Base-by-base conservation (phyloP, 163 green algal genomes). In the Botryococcus braunii region DNA sequence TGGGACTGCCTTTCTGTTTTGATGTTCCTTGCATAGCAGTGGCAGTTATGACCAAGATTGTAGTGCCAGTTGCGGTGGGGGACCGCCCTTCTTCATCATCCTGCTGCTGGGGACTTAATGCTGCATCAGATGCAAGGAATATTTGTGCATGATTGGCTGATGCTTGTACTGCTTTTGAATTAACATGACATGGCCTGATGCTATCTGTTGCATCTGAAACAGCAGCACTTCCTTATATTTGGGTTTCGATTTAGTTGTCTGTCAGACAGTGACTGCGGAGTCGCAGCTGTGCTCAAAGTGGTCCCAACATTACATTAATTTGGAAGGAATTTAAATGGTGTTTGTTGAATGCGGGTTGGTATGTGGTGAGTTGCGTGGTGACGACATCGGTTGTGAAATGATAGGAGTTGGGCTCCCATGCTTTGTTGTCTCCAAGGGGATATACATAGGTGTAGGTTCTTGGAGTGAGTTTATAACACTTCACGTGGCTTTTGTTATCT, bases 401-500 rank as follows among this genome's bases (percentile, higher is more conserved):
- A 11, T 17, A 23, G n/a, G 21, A n/a, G 25, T 62, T 62, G 23
- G 32, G 55, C 17, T 55, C 55, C 55, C n/a, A n/a, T n/a, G n/a
- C n/a, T n/a, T n/a, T n/a, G n/a, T n/a, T n/a, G n/a, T n/a, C n/a
- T n/a, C n/a, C n/a, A n/a, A n/a, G n/a, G n/a, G n/a, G n/a, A n/a
- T n/a, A n/a, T 38, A n/a, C 55, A 62, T 32, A 62, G 21, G 55
- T 29, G 23, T 62, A n/a, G 25, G 55, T n/a, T 38, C 21, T 56
- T 21, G 21, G 21, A 62, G n/a, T 62, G 9, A 23, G 11, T 17
- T n/a, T n/a, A 23, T 38, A 23, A 38, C n/a, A 62, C n/a, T 21
- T 35, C n/a, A n/a, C 58, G 25, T 65, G 58, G 21, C 58, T 48
- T 25, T 23, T 47, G 57, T 65, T 66, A 39, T 50, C 46, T 56